Percentiles rank a stretch among this genome's conserved stretches.
Evolutionary conservation across 345 rosid genomes (phyloP).

Genomic region (Moricandia arvensis): DNA sequence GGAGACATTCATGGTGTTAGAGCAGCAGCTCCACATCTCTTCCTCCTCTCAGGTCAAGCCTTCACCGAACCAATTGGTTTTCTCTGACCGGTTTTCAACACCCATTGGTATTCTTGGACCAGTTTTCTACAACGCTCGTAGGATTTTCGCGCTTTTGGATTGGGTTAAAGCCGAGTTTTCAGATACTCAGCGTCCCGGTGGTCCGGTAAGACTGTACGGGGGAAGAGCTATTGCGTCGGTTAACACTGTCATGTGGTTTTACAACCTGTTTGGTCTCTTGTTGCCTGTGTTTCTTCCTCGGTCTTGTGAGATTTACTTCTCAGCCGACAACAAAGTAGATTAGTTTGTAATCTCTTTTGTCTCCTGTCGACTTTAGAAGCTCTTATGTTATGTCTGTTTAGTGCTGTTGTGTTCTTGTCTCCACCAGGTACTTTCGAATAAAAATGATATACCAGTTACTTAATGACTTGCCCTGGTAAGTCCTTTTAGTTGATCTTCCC

Average conservation of each 20-base stretch:
- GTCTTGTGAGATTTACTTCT: constrained; percentile 66
- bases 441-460: no score
- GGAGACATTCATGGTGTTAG: constrained; percentile 66
- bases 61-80: constrained; percentile 84
- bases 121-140: constrained; percentile 63
- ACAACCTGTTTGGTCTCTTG: constrained; percentile 77
- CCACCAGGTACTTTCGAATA: no score
- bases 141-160: constrained; percentile 60
- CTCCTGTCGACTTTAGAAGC: neutral
- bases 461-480: constrained; percentile 68
- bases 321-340: constrained; percentile 31
- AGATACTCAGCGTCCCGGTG: constrained; percentile 35
- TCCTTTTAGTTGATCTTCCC: constrained; percentile 68
- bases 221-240: constrained; percentile 69
- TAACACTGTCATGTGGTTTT: constrained; percentile 73
- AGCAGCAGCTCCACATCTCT: constrained; percentile 77
- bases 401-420: constrained; percentile 2
- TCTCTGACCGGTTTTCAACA: constrained; percentile 53
- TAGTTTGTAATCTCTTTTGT: constrained; percentile 3
- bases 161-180: constrained; percentile 62
- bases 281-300: constrained; percentile 78
- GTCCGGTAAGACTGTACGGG: constrained; percentile 43
- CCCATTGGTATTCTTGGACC: constrained; percentile 78
- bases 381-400: neutral
- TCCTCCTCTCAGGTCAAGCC: constrained; percentile 70